These are phyloP conservation scores for Lachnellula occidentalis DNA, from an alignment of 2,329 filamentous ascomycete species.

Conservation along the genomic window DNA sequence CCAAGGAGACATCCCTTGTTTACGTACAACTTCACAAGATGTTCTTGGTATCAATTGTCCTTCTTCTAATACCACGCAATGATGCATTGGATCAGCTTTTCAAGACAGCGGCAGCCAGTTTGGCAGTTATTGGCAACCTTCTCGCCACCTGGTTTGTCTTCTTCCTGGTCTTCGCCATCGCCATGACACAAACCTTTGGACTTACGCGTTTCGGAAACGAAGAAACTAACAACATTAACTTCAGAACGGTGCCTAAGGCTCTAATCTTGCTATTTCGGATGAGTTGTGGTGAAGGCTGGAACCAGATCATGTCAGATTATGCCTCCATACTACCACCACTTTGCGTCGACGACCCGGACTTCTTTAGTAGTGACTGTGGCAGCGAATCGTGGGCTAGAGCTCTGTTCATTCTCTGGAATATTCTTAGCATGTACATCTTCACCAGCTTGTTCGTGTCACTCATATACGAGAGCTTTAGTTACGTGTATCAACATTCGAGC, in stretches of 20 bases:
- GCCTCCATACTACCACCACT: constrained; percentile 72
- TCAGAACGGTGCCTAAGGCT: constrained; percentile 88
- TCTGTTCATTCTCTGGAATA: constrained; percentile 95
- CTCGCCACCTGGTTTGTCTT: constrained; percentile 96
- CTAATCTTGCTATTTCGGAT: constrained; percentile 89
- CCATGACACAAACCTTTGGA: constrained; percentile 91
- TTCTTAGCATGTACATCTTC: constrained; percentile 99
- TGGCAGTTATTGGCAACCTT: constrained; percentile 84
- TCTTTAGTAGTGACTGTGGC: constrained; percentile 88
- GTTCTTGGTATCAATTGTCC: constrained; percentile 82
- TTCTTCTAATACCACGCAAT: constrained; percentile 90
- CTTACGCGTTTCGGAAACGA: constrained; percentile 77
- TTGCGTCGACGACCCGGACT: constrained; percentile 66
- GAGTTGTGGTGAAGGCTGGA: constrained; percentile 95
- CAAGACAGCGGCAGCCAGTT: constrained; percentile 93
- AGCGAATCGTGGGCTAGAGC: constrained; percentile 82
- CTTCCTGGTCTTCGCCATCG: constrained; percentile 94
- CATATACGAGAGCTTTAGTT: constrained; percentile 99
- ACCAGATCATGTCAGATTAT: constrained; percentile 93
- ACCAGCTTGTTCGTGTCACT: constrained; percentile 97
- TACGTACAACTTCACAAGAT: constrained; percentile 87
- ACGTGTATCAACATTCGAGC: constrained; percentile 94
- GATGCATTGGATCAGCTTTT: constrained; percentile 97
- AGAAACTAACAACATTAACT: constrained; percentile 78
- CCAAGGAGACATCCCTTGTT: constrained; percentile 48